Evolutionary conservation across 352 stramenopile species (phyloP), one percentile per base, ranked within the genome.

Genomic region (Stephanocyclus meneghinianus): DNA sequence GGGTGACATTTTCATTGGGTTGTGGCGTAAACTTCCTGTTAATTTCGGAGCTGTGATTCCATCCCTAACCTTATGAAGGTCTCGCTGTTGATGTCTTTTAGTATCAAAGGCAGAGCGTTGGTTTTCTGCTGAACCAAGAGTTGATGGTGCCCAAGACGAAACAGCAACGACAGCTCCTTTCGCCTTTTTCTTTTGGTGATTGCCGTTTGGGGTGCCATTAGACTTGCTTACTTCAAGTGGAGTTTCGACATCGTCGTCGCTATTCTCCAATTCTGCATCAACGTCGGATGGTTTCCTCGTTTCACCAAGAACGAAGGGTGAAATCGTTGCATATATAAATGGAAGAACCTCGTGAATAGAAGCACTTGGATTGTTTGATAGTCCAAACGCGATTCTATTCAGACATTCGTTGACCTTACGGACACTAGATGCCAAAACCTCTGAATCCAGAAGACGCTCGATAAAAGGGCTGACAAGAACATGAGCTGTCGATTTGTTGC

Each of bases 201-300:
- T 35, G 10, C 9, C 42, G 10, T 10, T 56, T 55, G 4, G 3
- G 16, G 18, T 15, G 57, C 32, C 26, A 50, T 76, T 83, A 32
- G 74, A 67, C 59, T 83, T 87, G 61, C 84, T 91, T 18, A 92
- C 72, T 84, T 88, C 51, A 10, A 91, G 7, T 81, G 76, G 63
- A 9, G 53, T 71, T 30, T 80, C 78, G 62, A 71, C 76, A 47
- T 89, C 81, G 51, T 86, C 70, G 62, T 88, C 80, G 47, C 87
- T 88, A 44, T 88, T 73, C 92, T 89, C 81, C 91, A 95, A 37
- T 93, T 93, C 18, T 81, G 87, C 75, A 94, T 97, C 85, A 90
- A 95, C n/a, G 94, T 87, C 29, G 40, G 42, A 78, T 29, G 2
- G 3, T 32, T 9, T 32, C 64, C 76, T 87, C 30, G 71, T 66